These are phyloP conservation scores for Capronia epimyces DNA, from an alignment of 2,329 filamentous ascomycete genomes.

Conservation along the genomic window DNA sequence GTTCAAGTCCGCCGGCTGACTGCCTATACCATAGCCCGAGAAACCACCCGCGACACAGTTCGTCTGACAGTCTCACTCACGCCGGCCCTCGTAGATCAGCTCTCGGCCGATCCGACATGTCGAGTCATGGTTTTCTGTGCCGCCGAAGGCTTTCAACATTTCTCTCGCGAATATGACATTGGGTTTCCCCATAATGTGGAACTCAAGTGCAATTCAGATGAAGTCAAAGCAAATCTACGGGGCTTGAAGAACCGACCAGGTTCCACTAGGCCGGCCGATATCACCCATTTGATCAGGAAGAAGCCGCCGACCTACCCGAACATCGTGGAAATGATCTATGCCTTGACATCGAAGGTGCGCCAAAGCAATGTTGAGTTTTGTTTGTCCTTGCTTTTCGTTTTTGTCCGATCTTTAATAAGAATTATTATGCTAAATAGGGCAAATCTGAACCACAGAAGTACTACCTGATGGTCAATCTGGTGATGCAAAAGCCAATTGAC, in stretches of 20 bases:
- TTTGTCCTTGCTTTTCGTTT: conserved; percentile 10
- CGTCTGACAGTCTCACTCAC: conserved; percentile 56
- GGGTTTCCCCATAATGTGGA: conserved; percentile 90
- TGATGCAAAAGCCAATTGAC: conserved; percentile 64
- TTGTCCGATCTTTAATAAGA: conserved; percentile 24
- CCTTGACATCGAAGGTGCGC: conserved; percentile 75
- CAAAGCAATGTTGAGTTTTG: conserved; percentile 7
- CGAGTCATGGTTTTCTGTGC: conserved; percentile 82
- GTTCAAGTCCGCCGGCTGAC: conserved; percentile 10
- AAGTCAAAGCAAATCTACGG: conserved; percentile 87
- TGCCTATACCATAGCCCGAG: conserved; percentile 50
- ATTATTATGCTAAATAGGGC: conserved; percentile 27
- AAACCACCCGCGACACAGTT: conserved; percentile 54
- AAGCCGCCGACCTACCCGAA: conserved; percentile 60
- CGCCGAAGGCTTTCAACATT: conserved; percentile 53
- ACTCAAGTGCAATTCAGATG: conserved; percentile 79
- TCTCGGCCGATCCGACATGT: conserved; percentile 57
- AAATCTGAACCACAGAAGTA: conserved; percentile 53
- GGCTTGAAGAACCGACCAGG: conserved; percentile 95
- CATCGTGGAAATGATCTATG: conserved; percentile 79
- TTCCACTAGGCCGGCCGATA: conserved; percentile 86
- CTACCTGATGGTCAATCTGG: conserved; percentile 68
- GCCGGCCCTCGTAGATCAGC: conserved; percentile 49
- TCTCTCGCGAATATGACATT: conserved; percentile 59
- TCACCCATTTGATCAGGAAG: conserved; percentile 69